Percentiles rank a stretch among this genome's conserved stretches.
Evolutionary conservation across 768 basidiomycete genomes (phyloP).

Genomic region (Megacollybia marginata): DNA sequence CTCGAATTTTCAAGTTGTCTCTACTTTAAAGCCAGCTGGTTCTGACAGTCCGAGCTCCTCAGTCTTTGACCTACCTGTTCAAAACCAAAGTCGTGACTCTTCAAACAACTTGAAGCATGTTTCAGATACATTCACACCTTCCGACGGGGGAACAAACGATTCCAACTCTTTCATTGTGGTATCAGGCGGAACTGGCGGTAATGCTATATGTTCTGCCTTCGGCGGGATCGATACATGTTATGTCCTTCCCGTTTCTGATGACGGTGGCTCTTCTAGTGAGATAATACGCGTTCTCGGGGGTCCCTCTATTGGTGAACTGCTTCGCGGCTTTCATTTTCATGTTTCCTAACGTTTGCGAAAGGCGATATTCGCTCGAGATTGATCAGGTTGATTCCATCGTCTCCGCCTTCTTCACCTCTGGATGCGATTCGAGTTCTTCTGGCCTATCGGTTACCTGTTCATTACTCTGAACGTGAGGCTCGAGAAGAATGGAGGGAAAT

Average conservation of each 20-base stretch:
- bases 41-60: slow-evolving; percentile 62
- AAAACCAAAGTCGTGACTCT: slow-evolving; percentile 14
- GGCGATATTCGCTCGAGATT: slow-evolving; percentile 88
- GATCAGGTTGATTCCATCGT: slow-evolving; percentile 75
- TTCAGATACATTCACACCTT: not conserved
- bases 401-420: slow-evolving; percentile 51
- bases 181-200: slow-evolving; percentile 93
- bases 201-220: slow-evolving; percentile 85
- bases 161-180: slow-evolving; percentile 57
- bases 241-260: slow-evolving; percentile 89
- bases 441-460: slow-evolving; percentile 68
- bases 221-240: slow-evolving; percentile 59
- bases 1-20: too few species aligned
- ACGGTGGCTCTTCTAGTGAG: slow-evolving; percentile 92
- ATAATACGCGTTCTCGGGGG: slow-evolving; percentile 88
- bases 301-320: slow-evolving; percentile 63
- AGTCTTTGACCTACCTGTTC: slow-evolving; percentile 66
- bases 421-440: slow-evolving; percentile 72
- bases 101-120: not conserved
- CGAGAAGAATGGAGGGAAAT: slow-evolving; percentile 90
- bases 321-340: not conserved
- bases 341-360: slow-evolving; percentile 18
- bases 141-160: not conserved
- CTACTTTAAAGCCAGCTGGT: not conserved
- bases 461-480: slow-evolving; percentile 64